These are phyloP conservation scores for Ambrosia hybrid DNA, from an alignment of 140 eudicot species.

Conservation along the genomic window DNA sequence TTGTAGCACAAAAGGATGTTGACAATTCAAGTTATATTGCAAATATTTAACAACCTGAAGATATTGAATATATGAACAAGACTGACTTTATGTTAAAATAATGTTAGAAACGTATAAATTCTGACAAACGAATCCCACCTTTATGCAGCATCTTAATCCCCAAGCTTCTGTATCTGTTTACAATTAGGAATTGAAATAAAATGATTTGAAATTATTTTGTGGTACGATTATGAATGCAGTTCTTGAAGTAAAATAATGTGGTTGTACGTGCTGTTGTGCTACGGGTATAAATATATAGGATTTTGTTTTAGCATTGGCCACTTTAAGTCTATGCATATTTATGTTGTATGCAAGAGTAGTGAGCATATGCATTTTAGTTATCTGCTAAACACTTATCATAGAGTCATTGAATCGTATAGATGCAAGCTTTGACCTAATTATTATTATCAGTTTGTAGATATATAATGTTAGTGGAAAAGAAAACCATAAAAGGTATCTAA, in stretches of 20 bases:
- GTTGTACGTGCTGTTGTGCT: not conserved
- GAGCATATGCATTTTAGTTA: not conserved
- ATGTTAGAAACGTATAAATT: not conserved
- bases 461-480: not conserved
- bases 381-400: conserved; percentile 3
- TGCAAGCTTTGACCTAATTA: too few relatives aligned
- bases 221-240: not conserved
- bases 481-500: conserved; percentile 1
- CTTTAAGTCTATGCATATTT: not conserved
- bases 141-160: conserved; percentile 8
- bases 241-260: not conserved
- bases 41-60: not conserved
- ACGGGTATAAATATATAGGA: not conserved
- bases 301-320: not conserved
- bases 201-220: not conserved
- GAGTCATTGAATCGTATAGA: not conserved
- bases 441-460: not conserved
- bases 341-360: not conserved
- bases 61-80: not conserved
- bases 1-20: too few relatives aligned
- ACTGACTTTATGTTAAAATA: not conserved
- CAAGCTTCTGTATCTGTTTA: not conserved
- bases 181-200: conserved; percentile 2
- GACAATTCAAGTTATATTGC: not conserved
- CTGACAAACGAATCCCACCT: not conserved